A percentile compares a stretch with the other conserved stretches of the same genome.
phyloP scores from a whole-genome alignment of 202 grass and related monocot genomes.

The Tripidium arundinaceum region DNA sequence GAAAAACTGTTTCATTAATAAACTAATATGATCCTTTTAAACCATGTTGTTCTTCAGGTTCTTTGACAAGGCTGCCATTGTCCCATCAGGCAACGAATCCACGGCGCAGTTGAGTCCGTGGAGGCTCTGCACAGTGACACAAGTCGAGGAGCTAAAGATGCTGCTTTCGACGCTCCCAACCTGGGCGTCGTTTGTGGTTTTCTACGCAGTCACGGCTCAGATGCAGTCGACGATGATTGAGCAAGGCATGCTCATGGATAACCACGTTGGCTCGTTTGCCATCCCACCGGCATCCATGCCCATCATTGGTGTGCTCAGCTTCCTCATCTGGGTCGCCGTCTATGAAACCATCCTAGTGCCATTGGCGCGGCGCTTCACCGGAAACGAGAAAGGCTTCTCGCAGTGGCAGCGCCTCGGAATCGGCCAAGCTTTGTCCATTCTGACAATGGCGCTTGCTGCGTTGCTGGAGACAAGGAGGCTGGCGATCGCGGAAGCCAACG shows the following conservation, averaged over 20 bases:
- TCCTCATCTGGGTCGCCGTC: slow-evolving; percentile 33
- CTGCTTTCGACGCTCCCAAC: slow-evolving; percentile 34
- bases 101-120: slow-evolving; percentile 20
- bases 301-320: slow-evolving; percentile 6
- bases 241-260: slow-evolving; percentile 42
- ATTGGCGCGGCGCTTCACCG: neutral
- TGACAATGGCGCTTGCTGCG: slow-evolving; percentile 21
- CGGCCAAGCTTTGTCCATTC: slow-evolving; percentile 18
- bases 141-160: slow-evolving; percentile 78
- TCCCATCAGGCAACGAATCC: neutral
- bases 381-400: slow-evolving; percentile 26
- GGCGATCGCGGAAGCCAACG: slow-evolving; percentile 8
- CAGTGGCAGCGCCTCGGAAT: slow-evolving; percentile 20
- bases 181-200: slow-evolving; percentile 8
- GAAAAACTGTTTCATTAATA: neutral
- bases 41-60: slow-evolving; percentile 2
- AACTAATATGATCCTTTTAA: neutral
- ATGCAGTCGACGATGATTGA: slow-evolving; percentile 18
- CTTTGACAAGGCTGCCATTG: slow-evolving; percentile 16
- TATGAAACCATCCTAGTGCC: slow-evolving; percentile 31
- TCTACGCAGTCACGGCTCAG: slow-evolving; percentile 22
- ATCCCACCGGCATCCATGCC: slow-evolving; percentile 39
- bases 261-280: slow-evolving; percentile 19
- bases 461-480: slow-evolving; percentile 32
- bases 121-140: slow-evolving; percentile 64